Evolutionary conservation across 1,284 basidiomycete genomes (phyloP), one percentile per base, ranked within the genome.

Genomic region (Anthracocystis panici-leucophaei): DNA sequence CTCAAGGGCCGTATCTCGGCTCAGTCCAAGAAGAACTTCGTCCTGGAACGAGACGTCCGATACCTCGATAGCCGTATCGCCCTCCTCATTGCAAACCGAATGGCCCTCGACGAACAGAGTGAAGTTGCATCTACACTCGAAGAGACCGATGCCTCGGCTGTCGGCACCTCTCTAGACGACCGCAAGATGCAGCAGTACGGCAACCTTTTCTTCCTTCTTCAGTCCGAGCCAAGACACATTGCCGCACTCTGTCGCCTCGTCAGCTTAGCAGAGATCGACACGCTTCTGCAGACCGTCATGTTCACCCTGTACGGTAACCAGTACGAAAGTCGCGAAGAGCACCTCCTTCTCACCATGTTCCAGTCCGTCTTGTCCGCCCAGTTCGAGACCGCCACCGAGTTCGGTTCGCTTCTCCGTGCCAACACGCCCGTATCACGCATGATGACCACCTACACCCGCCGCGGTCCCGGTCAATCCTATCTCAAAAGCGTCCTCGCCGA

Each of bases 381-480:
- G 86, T 98, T 99, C 87, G 96, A 99, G 87, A 97, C 93, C 5
- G 94, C 96, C 7, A 95, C 95, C 58, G 96, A 99, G 86, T 98
- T 99, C 80, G 95, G 95, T 6, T 97, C 95, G 5, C 89, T 99
- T 14, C 90, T 99, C 27, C 93, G 97, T 56, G 95, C 96, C 66
- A 99, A 99, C 87, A 99, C 97, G 49, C 96, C 97, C 53, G 96
- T 98, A 20, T 98, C 95, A 57, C 91, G 97, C 51, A 98, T 99
- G 96, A 98, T 99, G 96, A 98, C 97, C 44, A 98, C 96, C 21
- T 99, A 99, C 87, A 98, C 96, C 51, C 92, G 97, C 62, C 91
- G 97, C 74, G 96, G 95, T 54, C 96, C 97, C 0, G 96, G 96
- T 75, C 96, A 99, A 86, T 93, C 92, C 81, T 99, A 98, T 86